A percentile compares a stretch with the other conserved stretches of the same genome.
Conservation (phyloP, 352 stramenopile genomes). For the Blastocystis sp. region DNA sequence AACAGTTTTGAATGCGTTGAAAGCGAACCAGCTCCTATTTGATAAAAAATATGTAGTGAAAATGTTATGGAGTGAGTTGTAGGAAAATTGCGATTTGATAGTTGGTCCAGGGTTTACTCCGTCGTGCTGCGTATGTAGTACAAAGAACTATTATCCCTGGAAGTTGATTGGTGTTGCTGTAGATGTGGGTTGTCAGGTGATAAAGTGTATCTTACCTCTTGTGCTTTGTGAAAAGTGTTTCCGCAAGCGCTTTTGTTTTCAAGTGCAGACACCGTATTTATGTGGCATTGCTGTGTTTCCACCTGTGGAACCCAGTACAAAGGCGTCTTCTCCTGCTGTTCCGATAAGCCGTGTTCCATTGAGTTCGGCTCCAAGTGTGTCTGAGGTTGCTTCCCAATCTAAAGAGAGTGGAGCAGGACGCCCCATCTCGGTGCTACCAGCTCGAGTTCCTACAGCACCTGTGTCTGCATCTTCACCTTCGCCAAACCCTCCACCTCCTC, state of each 20-base stretch:
- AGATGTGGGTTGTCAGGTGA: not conserved
- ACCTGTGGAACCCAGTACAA: too few relatives aligned
- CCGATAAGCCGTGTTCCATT: too few relatives aligned
- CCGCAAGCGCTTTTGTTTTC: conserved; percentile 28
- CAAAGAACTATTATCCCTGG: not conserved
- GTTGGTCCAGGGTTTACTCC: not conserved
- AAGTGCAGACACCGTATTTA: not conserved
- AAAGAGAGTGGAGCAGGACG: too few relatives aligned
- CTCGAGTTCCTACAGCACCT: too few relatives aligned
- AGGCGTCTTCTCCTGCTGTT: too few relatives aligned
- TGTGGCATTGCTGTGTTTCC: conserved; percentile 22
- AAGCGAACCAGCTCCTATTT: not conserved
- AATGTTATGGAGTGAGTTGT: not conserved
- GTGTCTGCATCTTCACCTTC: too few relatives aligned
- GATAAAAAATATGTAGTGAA: not conserved
- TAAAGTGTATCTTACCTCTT: conserved; percentile 18
- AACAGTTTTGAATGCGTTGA: not conserved
- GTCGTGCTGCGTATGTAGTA: not conserved
- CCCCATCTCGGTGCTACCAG: too few relatives aligned
- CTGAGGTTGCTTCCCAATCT: too few relatives aligned
- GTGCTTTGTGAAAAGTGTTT: conserved; percentile 47
- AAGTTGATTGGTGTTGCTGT: not conserved
- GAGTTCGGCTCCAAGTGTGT: too few relatives aligned
- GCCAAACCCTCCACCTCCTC: too few relatives aligned
- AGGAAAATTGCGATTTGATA: too few relatives aligned